phyloP scores from a whole-genome alignment of 208 protist genomes.

The Leishmania aethiopica region DNA sequence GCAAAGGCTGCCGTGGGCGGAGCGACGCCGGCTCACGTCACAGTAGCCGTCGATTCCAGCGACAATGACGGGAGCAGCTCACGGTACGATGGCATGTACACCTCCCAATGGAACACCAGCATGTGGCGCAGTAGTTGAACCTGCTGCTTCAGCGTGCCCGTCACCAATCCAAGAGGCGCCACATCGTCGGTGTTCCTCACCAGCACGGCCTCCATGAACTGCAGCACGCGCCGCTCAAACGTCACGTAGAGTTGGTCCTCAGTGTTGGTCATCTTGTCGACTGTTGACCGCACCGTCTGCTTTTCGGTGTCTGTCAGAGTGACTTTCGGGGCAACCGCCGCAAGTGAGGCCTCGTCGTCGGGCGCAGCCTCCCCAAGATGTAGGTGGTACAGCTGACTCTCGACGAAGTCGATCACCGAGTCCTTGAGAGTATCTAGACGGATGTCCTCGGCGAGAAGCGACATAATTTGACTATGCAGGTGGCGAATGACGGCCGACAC shows the following conservation, averaged over 20 bases:
- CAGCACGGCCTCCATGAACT: slow-evolving; percentile 41
- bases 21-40: background rate
- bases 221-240: slow-evolving; percentile 72
- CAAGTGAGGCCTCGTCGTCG: slow-evolving; percentile 13
- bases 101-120: slow-evolving; percentile 77
- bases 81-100: slow-evolving; percentile 68
- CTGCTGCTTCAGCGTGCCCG: slow-evolving; percentile 39
- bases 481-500: slow-evolving; percentile 47
- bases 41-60: slow-evolving; percentile 5
- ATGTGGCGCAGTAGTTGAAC: slow-evolving; percentile 42
- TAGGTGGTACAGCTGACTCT: slow-evolving; percentile 36
- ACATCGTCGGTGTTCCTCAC: slow-evolving; percentile 16
- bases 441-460: slow-evolving; percentile 53
- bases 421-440: slow-evolving; percentile 66
- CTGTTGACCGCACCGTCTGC: slow-evolving; percentile 42
- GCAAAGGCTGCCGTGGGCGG: no score
- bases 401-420: slow-evolving; percentile 45
- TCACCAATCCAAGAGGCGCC: slow-evolving; percentile 66
- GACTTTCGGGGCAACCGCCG: background rate
- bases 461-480: slow-evolving; percentile 60
- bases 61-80: slow-evolving; percentile 38
- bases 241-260: slow-evolving; percentile 61
- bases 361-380: slow-evolving; percentile 4
- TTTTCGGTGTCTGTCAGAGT: slow-evolving; percentile 54
- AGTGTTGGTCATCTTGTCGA: slow-evolving; percentile 88